Percentiles rank a stretch among this genome's conserved stretches.
phyloP scores from a whole-genome alignment of 1,139 yeast genomes.

The Taphrina communis region DNA sequence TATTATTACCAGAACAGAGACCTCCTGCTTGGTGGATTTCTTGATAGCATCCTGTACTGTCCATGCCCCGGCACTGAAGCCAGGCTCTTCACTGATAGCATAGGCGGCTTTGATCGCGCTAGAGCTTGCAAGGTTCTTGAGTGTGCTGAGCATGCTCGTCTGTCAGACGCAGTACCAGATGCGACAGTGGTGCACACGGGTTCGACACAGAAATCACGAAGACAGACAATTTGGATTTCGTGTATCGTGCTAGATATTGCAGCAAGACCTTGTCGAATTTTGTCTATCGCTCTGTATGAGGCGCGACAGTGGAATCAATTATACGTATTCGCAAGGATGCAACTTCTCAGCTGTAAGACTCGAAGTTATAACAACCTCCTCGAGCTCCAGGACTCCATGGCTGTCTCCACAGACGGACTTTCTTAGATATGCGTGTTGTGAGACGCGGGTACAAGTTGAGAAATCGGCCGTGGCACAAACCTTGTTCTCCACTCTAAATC shows the following conservation, averaged over 20 bases:
- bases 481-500: background rate
- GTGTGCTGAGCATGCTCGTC: slow-evolving; percentile 26
- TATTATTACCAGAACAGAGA: slow-evolving; percentile 40
- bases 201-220: background rate
- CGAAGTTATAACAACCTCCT: too few species aligned
- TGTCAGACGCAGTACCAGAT: background rate
- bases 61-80: slow-evolving; percentile 86
- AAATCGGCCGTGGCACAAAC: background rate
- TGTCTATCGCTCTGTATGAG: too few species aligned
- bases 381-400: too few species aligned
- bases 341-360: too few species aligned
- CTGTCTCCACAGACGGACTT: too few species aligned
- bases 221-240: background rate
- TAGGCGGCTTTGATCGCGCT: slow-evolving; percentile 53
- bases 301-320: too few species aligned
- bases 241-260: too few species aligned
- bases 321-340: too few species aligned
- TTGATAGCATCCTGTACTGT: slow-evolving; percentile 79
- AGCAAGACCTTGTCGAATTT: too few species aligned
- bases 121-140: slow-evolving; percentile 21
- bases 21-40: slow-evolving; percentile 54
- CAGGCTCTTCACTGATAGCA: slow-evolving; percentile 72
- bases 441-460: background rate
- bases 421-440: background rate
- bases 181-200: background rate